Evolutionary conservation across 768 basidiomycete genomes (phyloP).

Genomic region (Boletellus ananiceps): DNA sequence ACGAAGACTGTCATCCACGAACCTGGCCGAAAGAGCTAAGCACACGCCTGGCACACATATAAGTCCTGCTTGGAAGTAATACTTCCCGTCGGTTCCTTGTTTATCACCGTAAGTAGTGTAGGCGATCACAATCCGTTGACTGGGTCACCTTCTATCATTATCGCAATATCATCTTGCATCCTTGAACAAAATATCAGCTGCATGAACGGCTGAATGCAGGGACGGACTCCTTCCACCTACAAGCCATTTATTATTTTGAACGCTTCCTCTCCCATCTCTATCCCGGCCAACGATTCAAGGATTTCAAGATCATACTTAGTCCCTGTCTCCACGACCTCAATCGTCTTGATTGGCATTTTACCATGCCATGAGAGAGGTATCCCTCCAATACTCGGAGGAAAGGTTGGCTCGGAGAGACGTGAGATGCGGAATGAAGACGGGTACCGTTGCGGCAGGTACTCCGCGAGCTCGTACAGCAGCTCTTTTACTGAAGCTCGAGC

Average conservation of each 20-base stretch:
- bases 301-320: conserved; percentile 50
- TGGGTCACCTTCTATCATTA: conserved; percentile 54
- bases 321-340: conserved; percentile 50
- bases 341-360: conserved; percentile 45
- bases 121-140: background rate
- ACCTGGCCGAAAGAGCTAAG: background rate
- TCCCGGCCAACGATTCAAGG: conserved; percentile 22
- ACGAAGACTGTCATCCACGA: background rate
- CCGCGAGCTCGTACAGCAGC: conserved; percentile 65
- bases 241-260: conserved; percentile 59
- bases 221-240: conserved; percentile 37
- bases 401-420: conserved; percentile 29
- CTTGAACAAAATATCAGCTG: conserved; percentile 24
- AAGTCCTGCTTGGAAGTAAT: conserved; percentile 74
- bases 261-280: conserved; percentile 45
- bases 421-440: conserved; percentile 53
- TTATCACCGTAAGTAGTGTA: background rate
- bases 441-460: conserved; percentile 64
- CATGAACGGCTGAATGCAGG: background rate
- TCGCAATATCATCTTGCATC: conserved; percentile 53
- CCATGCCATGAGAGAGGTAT: conserved; percentile 38
- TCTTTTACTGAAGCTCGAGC: conserved; percentile 47
- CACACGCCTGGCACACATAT: conserved; percentile 60
- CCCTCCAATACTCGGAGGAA: conserved; percentile 18
- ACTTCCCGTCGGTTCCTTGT: conserved; percentile 59